These are phyloP conservation scores for Yamagishiella unicocca DNA, from an alignment of 139 green algal species.

Conservation along the genomic window DNA sequence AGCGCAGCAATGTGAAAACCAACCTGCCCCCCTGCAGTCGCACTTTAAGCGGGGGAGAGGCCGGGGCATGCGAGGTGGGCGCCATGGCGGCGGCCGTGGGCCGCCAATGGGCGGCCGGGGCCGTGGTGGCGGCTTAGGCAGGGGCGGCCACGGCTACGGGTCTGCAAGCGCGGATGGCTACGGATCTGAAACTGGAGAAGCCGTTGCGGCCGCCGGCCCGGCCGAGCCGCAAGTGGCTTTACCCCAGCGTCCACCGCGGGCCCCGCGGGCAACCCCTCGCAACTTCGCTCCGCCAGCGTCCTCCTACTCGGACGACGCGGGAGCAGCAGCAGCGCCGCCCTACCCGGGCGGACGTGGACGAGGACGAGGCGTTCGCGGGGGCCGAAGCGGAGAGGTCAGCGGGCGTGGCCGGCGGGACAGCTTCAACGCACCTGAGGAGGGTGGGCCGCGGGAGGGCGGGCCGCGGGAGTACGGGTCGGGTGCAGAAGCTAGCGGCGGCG, in stretches of 20 bases:
- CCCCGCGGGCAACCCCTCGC: not conserved
- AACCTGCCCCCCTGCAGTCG: not conserved
- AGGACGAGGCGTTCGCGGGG: not conserved
- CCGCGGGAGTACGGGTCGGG: not conserved
- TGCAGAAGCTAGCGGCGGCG: not conserved
- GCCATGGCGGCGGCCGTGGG: not conserved
- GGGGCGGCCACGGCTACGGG: not conserved
- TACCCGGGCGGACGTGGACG: not conserved
- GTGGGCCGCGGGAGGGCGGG: not conserved
- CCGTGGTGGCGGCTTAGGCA: not conserved
- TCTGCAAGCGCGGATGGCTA: too few species aligned
- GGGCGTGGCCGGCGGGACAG: not conserved
- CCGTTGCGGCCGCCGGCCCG: not conserved
- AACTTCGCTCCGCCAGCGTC: not conserved
- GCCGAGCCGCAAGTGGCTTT: not conserved
- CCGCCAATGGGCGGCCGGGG: not conserved
- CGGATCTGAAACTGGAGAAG: not conserved
- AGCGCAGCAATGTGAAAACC: too few species aligned
- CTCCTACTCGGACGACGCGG: not conserved
- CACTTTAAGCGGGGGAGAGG: not conserved
- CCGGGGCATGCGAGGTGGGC: not conserved
- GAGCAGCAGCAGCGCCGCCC: not conserved
- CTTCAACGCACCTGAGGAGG: too few species aligned
- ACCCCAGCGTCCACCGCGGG: slow-evolving; percentile 10
- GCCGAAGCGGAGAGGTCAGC: not conserved